These are phyloP conservation scores for Bipolaris sorokiniana DNA, from an alignment of 2,329 filamentous ascomycete species.

Conservation along the genomic window DNA sequence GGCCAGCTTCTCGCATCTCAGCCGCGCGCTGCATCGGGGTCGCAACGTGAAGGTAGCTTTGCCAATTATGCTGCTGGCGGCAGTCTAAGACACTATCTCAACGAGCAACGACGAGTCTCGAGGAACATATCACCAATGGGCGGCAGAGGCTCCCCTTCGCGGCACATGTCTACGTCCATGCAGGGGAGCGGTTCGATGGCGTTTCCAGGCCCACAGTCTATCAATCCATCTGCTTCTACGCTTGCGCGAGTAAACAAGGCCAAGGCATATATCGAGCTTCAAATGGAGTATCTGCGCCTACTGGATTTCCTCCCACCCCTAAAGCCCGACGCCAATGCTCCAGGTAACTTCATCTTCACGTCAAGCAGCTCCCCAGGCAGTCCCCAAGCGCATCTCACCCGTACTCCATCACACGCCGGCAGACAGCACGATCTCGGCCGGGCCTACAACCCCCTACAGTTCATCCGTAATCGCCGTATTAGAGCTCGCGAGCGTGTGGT, in stretches of 20 bases:
- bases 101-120: constrained; percentile 70
- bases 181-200: constrained; percentile 35
- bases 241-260: constrained; percentile 83
- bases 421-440: constrained; percentile 63
- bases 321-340: constrained; percentile 54
- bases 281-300: constrained; percentile 80
- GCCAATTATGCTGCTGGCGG: constrained; percentile 56
- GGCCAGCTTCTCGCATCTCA: constrained; percentile 59
- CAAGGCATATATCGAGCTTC: constrained; percentile 82
- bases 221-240: constrained; percentile 79
- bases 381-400: constrained; percentile 48
- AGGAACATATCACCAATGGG: constrained; percentile 66
- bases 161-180: constrained; percentile 39
- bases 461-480: constrained; percentile 87
- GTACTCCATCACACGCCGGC: constrained; percentile 47
- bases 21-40: constrained; percentile 56
- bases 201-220: constrained; percentile 48
- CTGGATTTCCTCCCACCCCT: constrained; percentile 80
- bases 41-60: constrained; percentile 49
- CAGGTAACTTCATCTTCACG: constrained; percentile 50
- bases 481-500: constrained; percentile 76
- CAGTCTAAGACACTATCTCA: constrained; percentile 71
- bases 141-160: constrained; percentile 38
- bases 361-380: constrained; percentile 52
- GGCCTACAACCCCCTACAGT: constrained; percentile 88